Conservation (phyloP, 805 yeast genomes). For the Yarrowia osloensis region DNA sequence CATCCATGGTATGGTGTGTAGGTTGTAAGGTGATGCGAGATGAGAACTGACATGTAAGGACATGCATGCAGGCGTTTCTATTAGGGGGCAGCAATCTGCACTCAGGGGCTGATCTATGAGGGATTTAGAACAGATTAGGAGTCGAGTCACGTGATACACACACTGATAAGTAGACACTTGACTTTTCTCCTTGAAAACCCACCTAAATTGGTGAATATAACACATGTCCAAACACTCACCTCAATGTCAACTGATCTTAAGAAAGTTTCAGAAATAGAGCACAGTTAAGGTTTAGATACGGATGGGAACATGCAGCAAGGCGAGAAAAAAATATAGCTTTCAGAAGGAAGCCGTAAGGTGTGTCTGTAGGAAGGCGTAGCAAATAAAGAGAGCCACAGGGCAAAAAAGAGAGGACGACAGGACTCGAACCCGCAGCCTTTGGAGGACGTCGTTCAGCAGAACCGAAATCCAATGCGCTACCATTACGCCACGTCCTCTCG, state of each 20-base stretch:
- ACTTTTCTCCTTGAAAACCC: too few relatives aligned
- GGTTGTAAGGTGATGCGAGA: background rate
- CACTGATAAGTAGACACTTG: too few relatives aligned
- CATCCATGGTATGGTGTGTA: background rate
- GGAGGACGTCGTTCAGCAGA: slow-evolving; percentile 31
- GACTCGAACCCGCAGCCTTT: slow-evolving; percentile 31
- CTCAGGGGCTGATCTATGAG: background rate
- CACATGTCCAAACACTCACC: background rate
- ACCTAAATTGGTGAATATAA: too few relatives aligned
- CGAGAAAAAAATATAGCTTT: background rate
- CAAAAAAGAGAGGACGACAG: slow-evolving; percentile 29
- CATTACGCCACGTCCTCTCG: slow-evolving; percentile 30
- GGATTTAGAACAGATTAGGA: too few relatives aligned
- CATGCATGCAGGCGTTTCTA: background rate
- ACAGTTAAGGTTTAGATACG: background rate
- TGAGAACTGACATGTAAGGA: background rate
- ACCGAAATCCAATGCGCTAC: slow-evolving; percentile 31
- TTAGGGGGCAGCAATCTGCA: background rate
- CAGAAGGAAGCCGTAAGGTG: background rate
- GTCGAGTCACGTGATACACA: too few relatives aligned
- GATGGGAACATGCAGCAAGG: slow-evolving; percentile 13
- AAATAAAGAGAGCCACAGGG: too few relatives aligned
- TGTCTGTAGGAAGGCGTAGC: background rate
- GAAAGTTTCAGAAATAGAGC: background rate
- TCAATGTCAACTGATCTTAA: background rate